Percentiles rank a stretch among this genome's conserved stretches.
Conservation (phyloP, 345 rosid species). For the Arabis alpina region DNA sequence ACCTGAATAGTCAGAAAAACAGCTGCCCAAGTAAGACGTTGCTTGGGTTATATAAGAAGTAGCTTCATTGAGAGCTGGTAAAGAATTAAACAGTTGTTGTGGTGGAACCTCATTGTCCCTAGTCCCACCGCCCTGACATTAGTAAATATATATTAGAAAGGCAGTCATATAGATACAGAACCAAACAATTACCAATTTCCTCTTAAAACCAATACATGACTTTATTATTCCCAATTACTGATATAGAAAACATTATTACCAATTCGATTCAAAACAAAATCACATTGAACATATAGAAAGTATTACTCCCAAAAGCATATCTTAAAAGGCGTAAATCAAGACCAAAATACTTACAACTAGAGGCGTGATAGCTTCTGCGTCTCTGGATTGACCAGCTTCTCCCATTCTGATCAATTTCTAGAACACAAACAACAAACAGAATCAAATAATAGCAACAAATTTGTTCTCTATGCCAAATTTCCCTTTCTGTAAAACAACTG, state of each 20-base stretch:
- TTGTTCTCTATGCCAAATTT: neutral
- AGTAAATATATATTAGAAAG: constrained; percentile 16
- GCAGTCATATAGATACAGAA: constrained; percentile 12
- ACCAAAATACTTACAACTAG: constrained; percentile 44
- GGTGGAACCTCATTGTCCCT: constrained; percentile 43
- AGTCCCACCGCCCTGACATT: constrained; percentile 34
- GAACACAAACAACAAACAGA: constrained; percentile 19
- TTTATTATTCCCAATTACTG: neutral
- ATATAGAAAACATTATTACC: neutral
- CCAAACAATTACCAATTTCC: constrained; percentile 8
- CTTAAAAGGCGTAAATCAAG: constrained; percentile 3
- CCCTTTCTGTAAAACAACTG: neutral
- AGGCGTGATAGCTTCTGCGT: constrained; percentile 41
- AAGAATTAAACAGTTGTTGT: constrained; percentile 51
- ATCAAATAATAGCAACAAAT: neutral
- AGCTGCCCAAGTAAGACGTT: constrained; percentile 57
- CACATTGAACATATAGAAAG: constrained; percentile 8
- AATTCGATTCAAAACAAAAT: neutral
- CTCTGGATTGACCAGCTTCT: constrained; percentile 48
- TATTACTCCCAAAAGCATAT: neutral
- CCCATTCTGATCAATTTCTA: constrained; percentile 48
- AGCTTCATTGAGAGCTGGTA: constrained; percentile 62
- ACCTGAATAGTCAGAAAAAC: constrained; percentile 66
- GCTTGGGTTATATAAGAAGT: constrained; percentile 63
- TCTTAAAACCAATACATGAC: constrained; percentile 1